Conservation (phyloP, 108 stramenopile species). For the Cyclostephanos tholiformis region DNA sequence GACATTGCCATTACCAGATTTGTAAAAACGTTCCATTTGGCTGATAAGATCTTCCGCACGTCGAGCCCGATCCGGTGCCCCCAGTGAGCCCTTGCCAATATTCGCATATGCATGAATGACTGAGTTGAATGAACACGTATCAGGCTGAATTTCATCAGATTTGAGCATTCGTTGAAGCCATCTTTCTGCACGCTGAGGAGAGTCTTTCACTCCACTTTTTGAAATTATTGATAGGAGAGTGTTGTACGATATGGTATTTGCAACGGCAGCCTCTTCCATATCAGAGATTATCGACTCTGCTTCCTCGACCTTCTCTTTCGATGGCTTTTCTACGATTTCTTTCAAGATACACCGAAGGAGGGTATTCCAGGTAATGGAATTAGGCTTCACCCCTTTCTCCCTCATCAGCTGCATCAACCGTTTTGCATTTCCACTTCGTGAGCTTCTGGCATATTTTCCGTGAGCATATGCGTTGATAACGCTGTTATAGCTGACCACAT, state of each 20-base stretch:
- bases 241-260: constrained; percentile 57
- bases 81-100: constrained; percentile 20
- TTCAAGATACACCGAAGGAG: constrained; percentile 31
- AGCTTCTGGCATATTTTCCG: constrained; percentile 14
- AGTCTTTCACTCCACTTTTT: constrained; percentile 35
- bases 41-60: constrained; percentile 57
- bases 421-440: constrained; percentile 27
- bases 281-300: constrained; percentile 29
- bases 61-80: constrained; percentile 32
- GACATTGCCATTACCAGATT: constrained; percentile 42
- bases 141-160: constrained; percentile 50
- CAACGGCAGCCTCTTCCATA: constrained; percentile 31
- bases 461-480: constrained; percentile 52
- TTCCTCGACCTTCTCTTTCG: constrained; percentile 23
- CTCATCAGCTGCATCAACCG: constrained; percentile 32
- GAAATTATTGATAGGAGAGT: constrained; percentile 65
- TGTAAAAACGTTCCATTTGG: constrained; percentile 58
- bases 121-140: constrained; percentile 71
- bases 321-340: constrained; percentile 25
- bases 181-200: constrained; percentile 51
- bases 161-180: constrained; percentile 60
- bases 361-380: constrained; percentile 40
- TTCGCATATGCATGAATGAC: constrained; percentile 62
- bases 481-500: constrained; percentile 43
- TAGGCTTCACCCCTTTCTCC: constrained; percentile 29